phyloP scores from a whole-genome alignment of 2,329 filamentous ascomycete genomes.

The Fusarium brachygibbosum region DNA sequence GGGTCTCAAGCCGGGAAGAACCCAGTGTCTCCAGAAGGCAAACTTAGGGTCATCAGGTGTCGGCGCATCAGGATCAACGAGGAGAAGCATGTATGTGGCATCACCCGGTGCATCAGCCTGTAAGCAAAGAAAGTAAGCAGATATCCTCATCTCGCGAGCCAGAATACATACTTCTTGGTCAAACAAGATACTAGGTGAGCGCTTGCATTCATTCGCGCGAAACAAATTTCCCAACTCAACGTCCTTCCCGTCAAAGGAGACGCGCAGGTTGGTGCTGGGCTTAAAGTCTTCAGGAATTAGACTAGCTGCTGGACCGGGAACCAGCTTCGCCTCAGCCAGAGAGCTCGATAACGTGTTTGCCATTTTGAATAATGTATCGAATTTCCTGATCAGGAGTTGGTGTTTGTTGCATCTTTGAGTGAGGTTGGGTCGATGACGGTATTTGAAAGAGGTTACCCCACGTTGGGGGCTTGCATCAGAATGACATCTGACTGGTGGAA shows the following conservation, averaged over 20 bases:
- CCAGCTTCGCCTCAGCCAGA: constrained; percentile 56
- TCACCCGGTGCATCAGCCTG: constrained; percentile 47
- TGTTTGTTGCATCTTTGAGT: constrained; percentile 4
- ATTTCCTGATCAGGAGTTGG: neutral
- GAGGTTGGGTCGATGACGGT: constrained; percentile 35
- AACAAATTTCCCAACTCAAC: constrained; percentile 58
- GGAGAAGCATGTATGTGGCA: constrained; percentile 61
- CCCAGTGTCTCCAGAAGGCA: constrained; percentile 68
- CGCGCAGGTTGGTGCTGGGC: constrained; percentile 56
- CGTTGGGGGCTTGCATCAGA: constrained; percentile 37
- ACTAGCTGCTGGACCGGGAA: constrained; percentile 56
- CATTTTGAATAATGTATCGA: constrained; percentile 24
- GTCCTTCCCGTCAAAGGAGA: constrained; percentile 54
- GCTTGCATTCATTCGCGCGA: constrained; percentile 56
- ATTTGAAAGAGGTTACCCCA: constrained; percentile 36
- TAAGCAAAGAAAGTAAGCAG: neutral
- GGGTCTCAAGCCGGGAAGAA: constrained; percentile 59
- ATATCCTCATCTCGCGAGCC: accelerated
- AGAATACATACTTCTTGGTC: constrained; percentile 47
- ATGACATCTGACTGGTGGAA: constrained; percentile 40
- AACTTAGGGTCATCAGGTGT: constrained; percentile 68
- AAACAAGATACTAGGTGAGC: constrained; percentile 55
- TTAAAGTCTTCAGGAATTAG: constrained; percentile 60
- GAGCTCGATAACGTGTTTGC: constrained; percentile 47
- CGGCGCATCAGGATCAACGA: constrained; percentile 68